Conservation (phyloP, 257 asterid species). For the Nicotiana paniculata region DNA sequence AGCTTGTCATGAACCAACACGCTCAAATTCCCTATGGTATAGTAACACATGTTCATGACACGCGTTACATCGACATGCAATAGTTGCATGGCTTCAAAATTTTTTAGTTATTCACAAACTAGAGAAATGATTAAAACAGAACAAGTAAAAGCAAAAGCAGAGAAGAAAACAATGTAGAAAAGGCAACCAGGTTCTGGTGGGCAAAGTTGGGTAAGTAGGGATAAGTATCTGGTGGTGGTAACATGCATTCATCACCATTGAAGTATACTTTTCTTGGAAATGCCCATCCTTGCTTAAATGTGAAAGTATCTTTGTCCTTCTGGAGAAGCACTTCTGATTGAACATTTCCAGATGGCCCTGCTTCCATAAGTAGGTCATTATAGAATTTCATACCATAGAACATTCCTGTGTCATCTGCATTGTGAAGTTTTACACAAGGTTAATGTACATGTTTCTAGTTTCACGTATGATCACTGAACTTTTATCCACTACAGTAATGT, state of each 20-base stretch:
- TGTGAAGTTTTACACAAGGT: background rate
- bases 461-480: no score
- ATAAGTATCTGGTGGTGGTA: slow-evolving; percentile 74
- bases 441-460: background rate
- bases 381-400: slow-evolving; percentile 75
- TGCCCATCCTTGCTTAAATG: slow-evolving; percentile 78
- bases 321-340: slow-evolving; percentile 72
- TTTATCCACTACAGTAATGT: no score
- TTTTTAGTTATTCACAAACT: slow-evolving; percentile 14
- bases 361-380: slow-evolving; percentile 77
- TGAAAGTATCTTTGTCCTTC: slow-evolving; percentile 59
- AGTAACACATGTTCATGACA: background rate
- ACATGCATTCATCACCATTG: slow-evolving; percentile 82
- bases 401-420: slow-evolving; percentile 85
- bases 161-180: slow-evolving; percentile 21
- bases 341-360: slow-evolving; percentile 64
- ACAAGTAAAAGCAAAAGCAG: slow-evolving; percentile 23
- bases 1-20: background rate
- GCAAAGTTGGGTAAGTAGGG: slow-evolving; percentile 72
- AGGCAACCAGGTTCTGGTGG: slow-evolving; percentile 21
- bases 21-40: background rate
- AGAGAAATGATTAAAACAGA: slow-evolving; percentile 28
- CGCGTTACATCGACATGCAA: background rate
- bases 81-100: slow-evolving; percentile 17
- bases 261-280: slow-evolving; percentile 77